Conservation (phyloP, 768 basidiomycete species). For the Termitomyces eurrhizus region DNA sequence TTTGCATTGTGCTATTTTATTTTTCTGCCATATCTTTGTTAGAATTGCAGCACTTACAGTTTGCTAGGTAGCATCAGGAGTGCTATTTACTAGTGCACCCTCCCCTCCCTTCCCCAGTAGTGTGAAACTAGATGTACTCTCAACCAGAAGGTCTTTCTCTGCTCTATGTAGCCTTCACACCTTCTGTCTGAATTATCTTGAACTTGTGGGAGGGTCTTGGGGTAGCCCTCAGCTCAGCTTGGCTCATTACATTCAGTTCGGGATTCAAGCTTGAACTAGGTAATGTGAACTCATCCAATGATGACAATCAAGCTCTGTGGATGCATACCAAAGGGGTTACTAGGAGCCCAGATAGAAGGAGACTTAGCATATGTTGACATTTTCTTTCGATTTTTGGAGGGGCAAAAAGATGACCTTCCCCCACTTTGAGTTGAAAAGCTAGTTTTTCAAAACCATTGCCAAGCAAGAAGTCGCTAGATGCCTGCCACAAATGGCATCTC, state of each 20-base stretch:
- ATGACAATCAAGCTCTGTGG: conserved; percentile 24
- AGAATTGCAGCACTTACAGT: no score
- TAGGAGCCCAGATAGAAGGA: conserved; percentile 22
- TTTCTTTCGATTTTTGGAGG: conserved; percentile 3
- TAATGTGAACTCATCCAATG: conserved; percentile 24
- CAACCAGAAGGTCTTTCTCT: no score
- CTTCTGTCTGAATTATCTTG: no score
- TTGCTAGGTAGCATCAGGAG: no score
- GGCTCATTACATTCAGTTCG: conserved; percentile 26
- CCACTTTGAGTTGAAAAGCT: conserved; percentile 37
- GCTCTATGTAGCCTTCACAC: no score
- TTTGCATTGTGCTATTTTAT: no score
- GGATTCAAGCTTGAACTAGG: conserved; percentile 35
- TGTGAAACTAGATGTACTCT: no score
- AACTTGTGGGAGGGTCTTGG: no score
- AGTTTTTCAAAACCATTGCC: conserved; percentile 16
- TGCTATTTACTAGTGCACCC: no score
- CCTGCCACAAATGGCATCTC: conserved; percentile 14
- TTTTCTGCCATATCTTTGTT: no score
- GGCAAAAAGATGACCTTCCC: conserved; percentile 30
- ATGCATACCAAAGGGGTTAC: conserved; percentile 24
- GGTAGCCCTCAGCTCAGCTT: no score
- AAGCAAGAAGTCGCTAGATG: conserved; percentile 8
- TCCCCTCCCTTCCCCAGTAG: no score
- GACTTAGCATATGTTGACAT: conserved; percentile 20